Evolutionary conservation across 176 grass and related monocot species (phyloP).

Genomic region (Rhynchospora tenuis): DNA sequence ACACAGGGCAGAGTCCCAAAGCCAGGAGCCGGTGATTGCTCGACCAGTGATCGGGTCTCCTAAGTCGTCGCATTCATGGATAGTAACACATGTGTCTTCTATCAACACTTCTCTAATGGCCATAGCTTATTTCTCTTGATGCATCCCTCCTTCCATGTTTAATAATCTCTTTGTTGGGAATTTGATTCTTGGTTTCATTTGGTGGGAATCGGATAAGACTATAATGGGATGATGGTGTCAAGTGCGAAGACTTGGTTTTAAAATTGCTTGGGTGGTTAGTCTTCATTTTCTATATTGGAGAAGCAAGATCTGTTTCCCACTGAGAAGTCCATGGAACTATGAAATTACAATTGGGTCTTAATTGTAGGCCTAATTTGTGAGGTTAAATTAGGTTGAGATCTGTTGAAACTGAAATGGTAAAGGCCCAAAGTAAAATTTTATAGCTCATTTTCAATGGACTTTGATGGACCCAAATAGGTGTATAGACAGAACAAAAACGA

Average conservation of each 20-base stretch:
- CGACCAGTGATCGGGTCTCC: slow-evolving; percentile 44
- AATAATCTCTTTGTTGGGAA: background rate
- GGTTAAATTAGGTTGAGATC: background rate
- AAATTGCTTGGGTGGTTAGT: background rate
- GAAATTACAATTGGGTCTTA: background rate
- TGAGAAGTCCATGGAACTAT: background rate
- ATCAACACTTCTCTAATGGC: slow-evolving; percentile 8
- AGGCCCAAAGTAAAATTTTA: background rate
- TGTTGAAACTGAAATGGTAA: background rate
- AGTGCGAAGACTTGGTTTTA: background rate
- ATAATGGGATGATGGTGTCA: background rate
- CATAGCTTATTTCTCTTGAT: background rate
- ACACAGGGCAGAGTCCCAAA: slow-evolving; percentile 59
- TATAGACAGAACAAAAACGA: background rate
- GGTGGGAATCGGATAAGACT: background rate
- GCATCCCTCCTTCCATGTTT: background rate
- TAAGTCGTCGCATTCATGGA: slow-evolving; percentile 42
- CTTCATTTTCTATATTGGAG: background rate
- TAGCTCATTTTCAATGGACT: background rate
- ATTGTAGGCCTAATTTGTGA: background rate
- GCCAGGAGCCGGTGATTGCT: slow-evolving; percentile 62
- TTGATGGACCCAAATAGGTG: background rate
- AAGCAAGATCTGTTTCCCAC: too few species aligned
- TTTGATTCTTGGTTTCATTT: slow-evolving; percentile 1
- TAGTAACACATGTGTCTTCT: slow-evolving; percentile 8